A percentile compares a stretch with the other conserved stretches of the same genome.
Evolutionary conservation across 495 filamentous ascomycete species (phyloP).

Genomic region (Aspergillus carlsbadensis): DNA sequence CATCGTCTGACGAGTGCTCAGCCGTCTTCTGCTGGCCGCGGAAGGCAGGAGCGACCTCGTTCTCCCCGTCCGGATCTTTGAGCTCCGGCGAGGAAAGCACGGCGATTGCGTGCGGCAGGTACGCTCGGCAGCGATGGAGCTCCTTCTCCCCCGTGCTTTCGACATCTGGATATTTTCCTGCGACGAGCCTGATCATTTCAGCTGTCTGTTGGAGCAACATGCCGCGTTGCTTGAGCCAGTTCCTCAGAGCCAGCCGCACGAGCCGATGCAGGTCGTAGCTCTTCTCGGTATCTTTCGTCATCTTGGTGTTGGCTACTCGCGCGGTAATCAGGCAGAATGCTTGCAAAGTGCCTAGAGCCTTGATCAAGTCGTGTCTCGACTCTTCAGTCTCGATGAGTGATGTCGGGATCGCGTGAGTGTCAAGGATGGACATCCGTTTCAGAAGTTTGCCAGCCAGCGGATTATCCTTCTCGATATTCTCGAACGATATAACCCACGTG

Average conservation of each 20-base stretch:
- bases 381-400: neutral
- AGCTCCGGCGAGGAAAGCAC: neutral
- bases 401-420: neutral
- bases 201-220: neutral
- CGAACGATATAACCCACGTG: constrained; percentile 5
- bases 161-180: neutral
- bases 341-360: neutral
- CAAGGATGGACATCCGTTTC: neutral
- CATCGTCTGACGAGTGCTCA: neutral
- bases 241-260: neutral
- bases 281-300: neutral
- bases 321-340: neutral
- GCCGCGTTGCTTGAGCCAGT: neutral
- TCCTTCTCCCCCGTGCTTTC: neutral
- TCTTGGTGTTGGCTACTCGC: neutral
- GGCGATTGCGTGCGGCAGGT: neutral
- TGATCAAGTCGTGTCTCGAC: neutral
- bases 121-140: neutral
- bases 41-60: neutral
- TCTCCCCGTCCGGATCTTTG: neutral
- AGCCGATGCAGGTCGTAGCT: neutral
- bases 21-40: neutral
- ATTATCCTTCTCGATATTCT: neutral
- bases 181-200: neutral
- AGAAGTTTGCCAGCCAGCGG: neutral